Evolutionary conservation across 2,329 filamentous ascomycete genomes (phyloP).

Genomic region (Aureobasidium sp.): DNA sequence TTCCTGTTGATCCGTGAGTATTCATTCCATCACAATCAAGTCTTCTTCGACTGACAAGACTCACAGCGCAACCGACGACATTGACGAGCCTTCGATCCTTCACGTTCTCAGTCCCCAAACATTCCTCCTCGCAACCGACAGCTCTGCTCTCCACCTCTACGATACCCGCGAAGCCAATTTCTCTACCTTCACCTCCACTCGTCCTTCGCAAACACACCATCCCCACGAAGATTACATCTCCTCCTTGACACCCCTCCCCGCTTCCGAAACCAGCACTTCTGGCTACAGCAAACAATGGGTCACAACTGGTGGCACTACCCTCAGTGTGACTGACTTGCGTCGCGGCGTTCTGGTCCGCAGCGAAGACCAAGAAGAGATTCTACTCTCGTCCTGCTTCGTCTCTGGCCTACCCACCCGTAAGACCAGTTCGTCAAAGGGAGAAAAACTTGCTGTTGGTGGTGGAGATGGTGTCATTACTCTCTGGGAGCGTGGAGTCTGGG

Average conservation of each 20-base stretch:
- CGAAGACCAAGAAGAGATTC: slow-evolving; percentile 90
- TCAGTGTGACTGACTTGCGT: slow-evolving; percentile 82
- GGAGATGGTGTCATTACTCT: slow-evolving; percentile 76
- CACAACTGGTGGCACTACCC: slow-evolving; percentile 81
- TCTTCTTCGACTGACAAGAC: neutral
- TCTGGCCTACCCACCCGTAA: slow-evolving; percentile 62
- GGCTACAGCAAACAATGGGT: slow-evolving; percentile 93
- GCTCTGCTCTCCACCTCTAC: slow-evolving; percentile 77
- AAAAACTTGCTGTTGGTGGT: slow-evolving; percentile 69
- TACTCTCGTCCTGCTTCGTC: slow-evolving; percentile 74
- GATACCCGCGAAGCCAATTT: slow-evolving; percentile 53
- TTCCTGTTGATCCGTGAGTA: slow-evolving; percentile 50
- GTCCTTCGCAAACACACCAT: slow-evolving; percentile 69
- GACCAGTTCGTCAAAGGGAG: slow-evolving; percentile 57
- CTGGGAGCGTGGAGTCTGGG: slow-evolving; percentile 93
- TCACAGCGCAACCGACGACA: slow-evolving; percentile 32
- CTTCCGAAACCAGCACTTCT: slow-evolving; percentile 71
- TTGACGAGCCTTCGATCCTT: slow-evolving; percentile 72
- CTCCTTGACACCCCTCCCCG: slow-evolving; percentile 73
- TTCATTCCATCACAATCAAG: fast-evolving
- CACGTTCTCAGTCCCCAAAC: slow-evolving; percentile 81
- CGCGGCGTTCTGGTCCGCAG: slow-evolving; percentile 79
- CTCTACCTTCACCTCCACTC: slow-evolving; percentile 43
- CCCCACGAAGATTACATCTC: slow-evolving; percentile 93
- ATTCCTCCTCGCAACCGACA: slow-evolving; percentile 83